Evolutionary conservation across 768 basidiomycete genomes (phyloP).

Genomic region (Lepiota venenata): DNA sequence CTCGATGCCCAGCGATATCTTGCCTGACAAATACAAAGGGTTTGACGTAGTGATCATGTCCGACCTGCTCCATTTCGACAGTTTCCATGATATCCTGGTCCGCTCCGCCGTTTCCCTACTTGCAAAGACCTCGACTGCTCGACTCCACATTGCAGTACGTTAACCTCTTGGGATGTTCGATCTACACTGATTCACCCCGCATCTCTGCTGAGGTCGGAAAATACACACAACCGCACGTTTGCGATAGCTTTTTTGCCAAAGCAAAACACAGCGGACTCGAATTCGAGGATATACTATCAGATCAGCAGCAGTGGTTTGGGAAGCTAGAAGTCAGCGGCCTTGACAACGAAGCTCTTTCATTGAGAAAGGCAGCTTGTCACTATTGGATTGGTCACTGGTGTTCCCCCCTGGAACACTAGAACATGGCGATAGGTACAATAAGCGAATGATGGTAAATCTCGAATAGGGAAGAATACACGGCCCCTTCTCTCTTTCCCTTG

Average conservation of each 20-base stretch:
- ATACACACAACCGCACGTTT: slow-evolving; percentile 53
- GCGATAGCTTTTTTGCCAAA: slow-evolving; percentile 47
- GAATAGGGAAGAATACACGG: no score
- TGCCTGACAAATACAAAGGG: slow-evolving; percentile 20
- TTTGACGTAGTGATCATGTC: slow-evolving; percentile 67
- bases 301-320: slow-evolving; percentile 45
- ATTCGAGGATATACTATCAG: slow-evolving; percentile 40
- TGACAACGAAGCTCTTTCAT: slow-evolving; percentile 40
- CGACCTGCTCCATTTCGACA: slow-evolving; percentile 68
- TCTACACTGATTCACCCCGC: not conserved
- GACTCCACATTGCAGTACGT: slow-evolving; percentile 52
- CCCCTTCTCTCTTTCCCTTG: no score
- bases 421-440: not conserved
- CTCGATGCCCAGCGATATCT: slow-evolving; percentile 16
- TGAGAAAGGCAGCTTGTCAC: slow-evolving; percentile 56
- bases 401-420: not conserved
- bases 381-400: slow-evolving; percentile 51
- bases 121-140: slow-evolving; percentile 31
- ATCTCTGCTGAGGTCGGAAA: slow-evolving; percentile 42
- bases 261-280: slow-evolving; percentile 36
- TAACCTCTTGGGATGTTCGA: slow-evolving; percentile 8
- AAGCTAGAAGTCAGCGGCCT: slow-evolving; percentile 41
- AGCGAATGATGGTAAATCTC: not conserved
- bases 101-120: slow-evolving; percentile 49
- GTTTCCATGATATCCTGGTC: slow-evolving; percentile 55